A percentile compares a stretch with the other conserved stretches of the same genome.
phyloP scores from a whole-genome alignment of 805 yeast genomes.

The Nematodospora valgi region DNA sequence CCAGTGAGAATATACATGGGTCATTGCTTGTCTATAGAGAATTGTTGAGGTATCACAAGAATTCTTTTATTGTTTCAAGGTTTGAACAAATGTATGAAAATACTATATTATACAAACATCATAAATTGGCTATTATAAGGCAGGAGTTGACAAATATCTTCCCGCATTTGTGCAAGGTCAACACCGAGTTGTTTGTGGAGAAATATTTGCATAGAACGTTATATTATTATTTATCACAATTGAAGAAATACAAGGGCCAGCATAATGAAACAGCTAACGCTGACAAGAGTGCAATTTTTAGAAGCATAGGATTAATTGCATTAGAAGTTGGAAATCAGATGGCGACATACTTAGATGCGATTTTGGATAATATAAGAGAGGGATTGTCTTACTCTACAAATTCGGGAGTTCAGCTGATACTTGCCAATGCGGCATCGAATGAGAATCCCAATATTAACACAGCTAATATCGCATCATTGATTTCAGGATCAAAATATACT shows the following conservation, averaged over 20 bases:
- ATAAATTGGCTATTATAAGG: slow-evolving; percentile 70
- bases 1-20: slow-evolving; percentile 79
- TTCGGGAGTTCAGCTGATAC: slow-evolving; percentile 36
- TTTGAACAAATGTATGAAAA: slow-evolving; percentile 77
- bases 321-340: slow-evolving; percentile 76
- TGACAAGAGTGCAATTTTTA: slow-evolving; percentile 73
- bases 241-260: slow-evolving; percentile 59
- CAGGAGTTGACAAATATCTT: slow-evolving; percentile 81
- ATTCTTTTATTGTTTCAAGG: slow-evolving; percentile 65
- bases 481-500: slow-evolving; percentile 48
- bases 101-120: slow-evolving; percentile 70
- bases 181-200: slow-evolving; percentile 71
- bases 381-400: slow-evolving; percentile 50
- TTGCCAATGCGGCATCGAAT: slow-evolving; percentile 33
- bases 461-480: slow-evolving; percentile 8
- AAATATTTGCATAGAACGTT: slow-evolving; percentile 78
- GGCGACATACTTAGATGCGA: slow-evolving; percentile 83
- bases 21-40: slow-evolving; percentile 80
- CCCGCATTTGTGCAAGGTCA: slow-evolving; percentile 79
- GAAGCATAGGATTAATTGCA: slow-evolving; percentile 83
- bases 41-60: slow-evolving; percentile 62
- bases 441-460: slow-evolving; percentile 4
- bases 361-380: slow-evolving; percentile 79
- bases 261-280: slow-evolving; percentile 35
- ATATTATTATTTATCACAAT: slow-evolving; percentile 70